These are phyloP conservation scores for Aspergillus luchuensis DNA, from an alignment of 2,329 filamentous ascomycete genomes.

Conservation along the genomic window DNA sequence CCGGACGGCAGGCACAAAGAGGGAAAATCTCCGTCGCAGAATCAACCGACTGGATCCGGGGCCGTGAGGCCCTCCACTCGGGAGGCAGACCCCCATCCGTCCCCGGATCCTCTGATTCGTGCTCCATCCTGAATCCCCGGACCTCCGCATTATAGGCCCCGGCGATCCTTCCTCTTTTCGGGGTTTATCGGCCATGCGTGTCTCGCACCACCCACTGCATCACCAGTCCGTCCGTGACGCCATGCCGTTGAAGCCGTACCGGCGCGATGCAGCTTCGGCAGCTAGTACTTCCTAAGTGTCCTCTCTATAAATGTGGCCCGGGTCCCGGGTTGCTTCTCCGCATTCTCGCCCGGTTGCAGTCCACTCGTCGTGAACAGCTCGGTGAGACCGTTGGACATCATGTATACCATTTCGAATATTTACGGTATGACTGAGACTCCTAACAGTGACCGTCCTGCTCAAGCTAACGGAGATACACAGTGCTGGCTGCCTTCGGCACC, in stretches of 20 bases:
- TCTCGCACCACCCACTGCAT: constrained; percentile 16
- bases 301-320: constrained; percentile 2
- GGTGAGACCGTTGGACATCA: constrained; percentile 13
- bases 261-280: constrained; percentile 2
- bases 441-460: neutral
- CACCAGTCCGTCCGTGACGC: neutral
- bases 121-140: constrained; percentile 15
- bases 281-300: neutral
- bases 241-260: neutral
- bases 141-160: constrained; percentile 17
- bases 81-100: constrained; percentile 11
- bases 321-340: neutral
- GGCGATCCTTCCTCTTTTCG: constrained; percentile 18
- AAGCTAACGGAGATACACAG: constrained; percentile 13
- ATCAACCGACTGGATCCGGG: constrained; percentile 21
- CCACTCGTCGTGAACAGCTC: neutral
- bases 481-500: constrained; percentile 59
- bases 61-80: constrained; percentile 12
- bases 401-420: constrained; percentile 27
- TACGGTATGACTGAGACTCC: constrained; percentile 15
- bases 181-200: constrained; percentile 7
- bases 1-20: constrained; percentile 10
- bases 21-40: constrained; percentile 16
- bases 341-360: neutral
- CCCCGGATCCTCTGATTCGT: constrained; percentile 16